Evolutionary conservation across 108 stramenopile species (phyloP).

Genomic region (Skeletonema tropicum): DNA sequence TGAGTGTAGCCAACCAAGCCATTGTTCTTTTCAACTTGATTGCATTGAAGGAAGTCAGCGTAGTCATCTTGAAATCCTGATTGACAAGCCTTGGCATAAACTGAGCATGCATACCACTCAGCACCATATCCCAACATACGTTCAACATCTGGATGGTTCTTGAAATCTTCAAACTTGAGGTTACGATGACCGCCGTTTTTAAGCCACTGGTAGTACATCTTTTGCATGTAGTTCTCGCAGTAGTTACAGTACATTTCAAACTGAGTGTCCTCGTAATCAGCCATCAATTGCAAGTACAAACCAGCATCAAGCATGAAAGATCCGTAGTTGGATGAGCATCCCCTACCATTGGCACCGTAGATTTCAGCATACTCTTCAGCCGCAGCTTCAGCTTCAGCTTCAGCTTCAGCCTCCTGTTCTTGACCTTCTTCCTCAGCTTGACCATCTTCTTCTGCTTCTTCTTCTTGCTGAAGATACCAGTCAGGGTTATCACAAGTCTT

Average conservation of each 20-base stretch:
- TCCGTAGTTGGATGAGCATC: constrained; percentile 71
- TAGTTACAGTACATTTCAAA: constrained; percentile 69
- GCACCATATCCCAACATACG: constrained; percentile 15
- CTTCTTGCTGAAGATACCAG: not conserved
- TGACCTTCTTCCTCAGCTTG: not conserved
- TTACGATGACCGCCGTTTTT: constrained; percentile 19
- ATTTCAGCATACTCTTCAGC: constrained; percentile 11
- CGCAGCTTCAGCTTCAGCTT: not conserved
- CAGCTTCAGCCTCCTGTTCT: not conserved
- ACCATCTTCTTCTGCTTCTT: not conserved
- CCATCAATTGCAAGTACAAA: constrained; percentile 73
- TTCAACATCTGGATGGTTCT: constrained; percentile 41
- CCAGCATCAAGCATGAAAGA: constrained; percentile 77
- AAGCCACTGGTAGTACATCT: constrained; percentile 19
- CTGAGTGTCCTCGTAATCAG: constrained; percentile 56
- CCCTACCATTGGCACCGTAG: constrained; percentile 47
- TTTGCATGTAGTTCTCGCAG: constrained; percentile 30
- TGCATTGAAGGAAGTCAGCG: constrained; percentile 43
- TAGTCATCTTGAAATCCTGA: constrained; percentile 12
- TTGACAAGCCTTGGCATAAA: constrained; percentile 25
- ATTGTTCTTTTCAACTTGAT: constrained; percentile 42
- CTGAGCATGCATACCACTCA: constrained; percentile 14
- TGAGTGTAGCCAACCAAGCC: constrained; percentile 25
- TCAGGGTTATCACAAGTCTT: constrained; percentile 44
- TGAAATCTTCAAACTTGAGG: constrained; percentile 42